Percentiles rank a stretch among this genome's conserved stretches.
These are phyloP conservation scores for Coemansia sp. DNA, from an alignment of 192 early-diverging fungal genomes.

Conservation along the genomic window DNA sequence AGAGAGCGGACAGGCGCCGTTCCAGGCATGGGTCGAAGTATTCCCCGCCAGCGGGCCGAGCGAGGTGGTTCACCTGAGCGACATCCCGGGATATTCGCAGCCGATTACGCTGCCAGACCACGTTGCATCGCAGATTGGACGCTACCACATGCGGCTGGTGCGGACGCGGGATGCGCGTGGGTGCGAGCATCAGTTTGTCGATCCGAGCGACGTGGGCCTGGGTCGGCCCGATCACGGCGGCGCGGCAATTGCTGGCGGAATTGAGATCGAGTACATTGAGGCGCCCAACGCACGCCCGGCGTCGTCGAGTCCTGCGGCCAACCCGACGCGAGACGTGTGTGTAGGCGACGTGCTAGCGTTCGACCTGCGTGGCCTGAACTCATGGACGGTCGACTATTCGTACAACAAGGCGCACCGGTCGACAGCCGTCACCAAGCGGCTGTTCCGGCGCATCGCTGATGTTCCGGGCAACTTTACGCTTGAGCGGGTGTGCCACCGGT, in stretches of 20 bases:
- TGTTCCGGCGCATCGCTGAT: constrained; percentile 59
- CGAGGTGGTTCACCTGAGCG: constrained; percentile 32
- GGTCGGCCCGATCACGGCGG: constrained; percentile 13
- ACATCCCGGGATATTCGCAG: constrained; percentile 22
- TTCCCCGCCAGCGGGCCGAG: constrained; percentile 38
- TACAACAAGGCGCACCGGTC: constrained; percentile 34
- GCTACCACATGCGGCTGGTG: constrained; percentile 44
- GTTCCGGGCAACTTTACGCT: constrained; percentile 57
- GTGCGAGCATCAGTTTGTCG: constrained; percentile 42
- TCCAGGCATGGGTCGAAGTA: constrained; percentile 49
- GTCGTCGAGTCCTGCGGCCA: constrained; percentile 26
- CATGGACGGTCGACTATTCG: constrained; percentile 59
- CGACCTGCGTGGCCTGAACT: constrained; percentile 60
- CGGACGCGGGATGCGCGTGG: constrained; percentile 39
- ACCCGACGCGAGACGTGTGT: constrained; percentile 50
- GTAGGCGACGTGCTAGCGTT: constrained; percentile 65
- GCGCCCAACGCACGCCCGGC: constrained; percentile 41
- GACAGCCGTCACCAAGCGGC: constrained; percentile 40
- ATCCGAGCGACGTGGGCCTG: constrained; percentile 15
- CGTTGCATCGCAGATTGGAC: constrained; percentile 41
- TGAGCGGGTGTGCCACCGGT: constrained; percentile 56
- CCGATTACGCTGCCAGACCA: constrained; percentile 26
- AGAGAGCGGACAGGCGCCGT: constrained; percentile 16
- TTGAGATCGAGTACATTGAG: constrained; percentile 52
- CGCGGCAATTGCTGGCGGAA: constrained; percentile 31